Evolutionary conservation across 1,139 yeast genomes (phyloP).

Genomic region (Blastobotrys elegans): DNA sequence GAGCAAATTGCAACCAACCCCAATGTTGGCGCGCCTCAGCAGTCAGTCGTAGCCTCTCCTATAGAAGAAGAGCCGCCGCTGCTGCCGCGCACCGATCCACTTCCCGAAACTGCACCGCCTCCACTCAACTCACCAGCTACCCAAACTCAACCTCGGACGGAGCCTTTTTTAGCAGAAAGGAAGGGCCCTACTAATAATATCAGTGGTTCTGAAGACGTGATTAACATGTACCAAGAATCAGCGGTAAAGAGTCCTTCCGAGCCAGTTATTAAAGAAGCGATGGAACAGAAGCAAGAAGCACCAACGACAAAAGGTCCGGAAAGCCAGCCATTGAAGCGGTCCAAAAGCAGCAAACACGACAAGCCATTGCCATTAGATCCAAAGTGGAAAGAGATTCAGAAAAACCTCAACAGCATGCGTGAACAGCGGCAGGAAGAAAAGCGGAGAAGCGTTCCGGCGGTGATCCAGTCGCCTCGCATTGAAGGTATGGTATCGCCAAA

Average conservation of each 20-base stretch:
- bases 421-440: constrained; percentile 7
- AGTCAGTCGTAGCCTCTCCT: no score
- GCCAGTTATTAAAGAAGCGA: background rate
- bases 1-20: background rate
- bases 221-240: background rate
- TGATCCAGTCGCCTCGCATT: constrained; percentile 5
- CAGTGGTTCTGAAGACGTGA: background rate
- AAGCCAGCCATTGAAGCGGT: no score
- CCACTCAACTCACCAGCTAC: background rate
- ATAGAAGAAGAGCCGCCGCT: background rate
- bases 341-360: constrained; percentile 1
- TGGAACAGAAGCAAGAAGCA: background rate
- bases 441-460: constrained; percentile 11
- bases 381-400: constrained; percentile 25
- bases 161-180: constrained; percentile 1
- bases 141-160: background rate
- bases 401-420: constrained; percentile 23
- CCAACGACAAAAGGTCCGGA: background rate
- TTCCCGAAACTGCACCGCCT: background rate
- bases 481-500: constrained; percentile 10
- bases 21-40: background rate
- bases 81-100: background rate
- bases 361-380: constrained; percentile 22
- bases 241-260: background rate
- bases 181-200: background rate